A percentile compares a stretch with the other conserved stretches of the same genome.
Evolutionary conservation across 805 yeast genomes (phyloP).

Genomic region (Metschnikowia similis): DNA sequence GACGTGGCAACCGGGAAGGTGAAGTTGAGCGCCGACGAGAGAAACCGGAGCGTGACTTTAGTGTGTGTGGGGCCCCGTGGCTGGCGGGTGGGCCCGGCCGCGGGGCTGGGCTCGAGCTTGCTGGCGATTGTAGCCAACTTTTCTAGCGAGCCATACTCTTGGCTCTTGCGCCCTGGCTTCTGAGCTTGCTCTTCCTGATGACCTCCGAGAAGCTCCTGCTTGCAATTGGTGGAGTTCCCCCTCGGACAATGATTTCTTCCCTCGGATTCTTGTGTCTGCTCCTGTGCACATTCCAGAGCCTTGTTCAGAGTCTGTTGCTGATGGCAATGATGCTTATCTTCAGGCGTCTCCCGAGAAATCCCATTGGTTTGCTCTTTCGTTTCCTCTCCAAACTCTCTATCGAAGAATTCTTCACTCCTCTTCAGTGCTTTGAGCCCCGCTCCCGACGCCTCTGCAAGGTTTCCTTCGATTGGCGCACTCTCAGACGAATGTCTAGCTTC

Average conservation of each 20-base stretch:
- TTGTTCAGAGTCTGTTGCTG: too few species aligned
- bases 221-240: not conserved
- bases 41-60: conserved; percentile 44
- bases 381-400: too few species aligned
- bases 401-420: too few species aligned
- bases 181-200: not conserved
- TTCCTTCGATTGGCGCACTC: too few species aligned
- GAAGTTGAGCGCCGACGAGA: conserved; percentile 55
- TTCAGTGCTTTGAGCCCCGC: too few species aligned
- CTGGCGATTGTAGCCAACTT: conserved; percentile 1
- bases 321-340: too few species aligned
- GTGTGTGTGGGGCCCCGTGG: not conserved
- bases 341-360: too few species aligned
- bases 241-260: not conserved
- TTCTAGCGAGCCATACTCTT: not conserved
- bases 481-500: too few species aligned
- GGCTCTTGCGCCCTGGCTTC: not conserved
- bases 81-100: not conserved
- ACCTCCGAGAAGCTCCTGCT: not conserved
- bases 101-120: conserved; percentile 1
- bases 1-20: conserved; percentile 59
- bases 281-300: too few species aligned
- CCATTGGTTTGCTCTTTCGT: too few species aligned
- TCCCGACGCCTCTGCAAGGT: too few species aligned
- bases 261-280: too few species aligned